These are phyloP conservation scores for Hemisphaericaspora xylofermentans DNA, from an alignment of 1,139 yeast species.

Conservation along the genomic window DNA sequence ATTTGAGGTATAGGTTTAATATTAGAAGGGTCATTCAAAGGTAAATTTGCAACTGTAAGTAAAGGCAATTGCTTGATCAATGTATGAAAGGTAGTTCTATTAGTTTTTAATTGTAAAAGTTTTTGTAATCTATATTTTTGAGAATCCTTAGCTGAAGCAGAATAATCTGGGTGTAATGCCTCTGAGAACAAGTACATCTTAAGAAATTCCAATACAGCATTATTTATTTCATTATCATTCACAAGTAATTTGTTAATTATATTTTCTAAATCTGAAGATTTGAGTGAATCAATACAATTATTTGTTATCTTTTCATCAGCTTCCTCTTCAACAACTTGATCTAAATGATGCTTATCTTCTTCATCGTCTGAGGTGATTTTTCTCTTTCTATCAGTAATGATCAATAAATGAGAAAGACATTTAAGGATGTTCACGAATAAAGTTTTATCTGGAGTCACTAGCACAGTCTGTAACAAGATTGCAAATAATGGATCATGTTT, in stretches of 20 bases:
- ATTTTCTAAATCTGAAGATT: slow-evolving; percentile 32
- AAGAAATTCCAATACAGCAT: slow-evolving; percentile 37
- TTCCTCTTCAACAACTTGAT: slow-evolving; percentile 17
- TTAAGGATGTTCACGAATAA: slow-evolving; percentile 46
- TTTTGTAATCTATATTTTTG: slow-evolving; percentile 34
- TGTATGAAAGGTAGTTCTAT: slow-evolving; percentile 43
- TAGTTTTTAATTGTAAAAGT: slow-evolving; percentile 29
- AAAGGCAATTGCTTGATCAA: slow-evolving; percentile 60
- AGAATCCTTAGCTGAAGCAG: slow-evolving; percentile 31
- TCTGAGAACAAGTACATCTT: slow-evolving; percentile 40
- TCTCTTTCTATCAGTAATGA: slow-evolving; percentile 25
- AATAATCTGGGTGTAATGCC: slow-evolving; percentile 35
- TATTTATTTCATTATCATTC: slow-evolving; percentile 36
- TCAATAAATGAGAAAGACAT: slow-evolving; percentile 42
- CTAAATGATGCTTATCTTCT: slow-evolving; percentile 19
- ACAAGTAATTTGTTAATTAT: slow-evolving; percentile 33
- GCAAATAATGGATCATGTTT: slow-evolving; percentile 62
- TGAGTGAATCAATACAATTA: slow-evolving; percentile 44
- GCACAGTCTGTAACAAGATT: slow-evolving; percentile 47
- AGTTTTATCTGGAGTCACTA: slow-evolving; percentile 54
- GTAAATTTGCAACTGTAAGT: slow-evolving; percentile 45
- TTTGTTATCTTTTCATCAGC: slow-evolving; percentile 26
- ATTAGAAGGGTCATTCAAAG: slow-evolving; percentile 25
- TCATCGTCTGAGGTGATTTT: slow-evolving; percentile 13
- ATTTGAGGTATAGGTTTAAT: slow-evolving; percentile 21